Base-by-base conservation (phyloP, 2,329 filamentous ascomycete species). In the Monosporascus sp. region DNA sequence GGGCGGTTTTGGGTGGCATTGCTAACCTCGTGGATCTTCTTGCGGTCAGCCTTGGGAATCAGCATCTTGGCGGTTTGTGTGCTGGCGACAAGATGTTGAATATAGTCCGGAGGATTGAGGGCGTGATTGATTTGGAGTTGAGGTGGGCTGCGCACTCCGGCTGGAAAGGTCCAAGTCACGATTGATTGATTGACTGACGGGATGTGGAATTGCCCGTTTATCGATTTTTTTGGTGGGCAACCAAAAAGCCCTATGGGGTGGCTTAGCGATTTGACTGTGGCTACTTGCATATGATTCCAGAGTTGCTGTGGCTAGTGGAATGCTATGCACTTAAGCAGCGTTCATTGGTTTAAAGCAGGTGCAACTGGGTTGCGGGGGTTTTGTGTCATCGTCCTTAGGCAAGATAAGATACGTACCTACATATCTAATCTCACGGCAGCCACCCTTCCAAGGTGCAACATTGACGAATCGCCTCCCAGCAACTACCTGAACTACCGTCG, bases 11-110 rank as follows among this genome's bases (percentile, higher is more conserved):
- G 50, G 40, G 38, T 52, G 49, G 44, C 36, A 55, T 34, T 57
- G 56, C 64, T 63, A 64, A 81, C 78, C 81, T 87, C 93, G 86
- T 99, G 94, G 82, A 99, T 97, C 88, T 91, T 91, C 90, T 99
- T 99, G 84, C 95, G 92, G 84, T 99, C 94, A 79, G 91, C 89
- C 88, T 97, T 97, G 78, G 94, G 94, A 79, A 99, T 99, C 84
- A 99, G 88, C 94, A 85, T 85, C 88, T 92, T 83, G 76, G 74
- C 77, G 76, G 75, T 77, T 75, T 57, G 53, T 66, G 64, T 72
- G 70, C 65, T 69, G 66, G 66, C 69, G 72, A 73, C 75, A 68
- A 69, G 77, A 83, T 79, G 78, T 78, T 71, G 69, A 69, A 67
- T 65, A 70, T 70, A 79, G 72, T 70, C 43, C 43, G 43, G 22